A percentile compares a stretch with the other conserved stretches of the same genome.
Conservation (phyloP, 2,329 filamentous ascomycete genomes). For the Orbilia ellipsospora region DNA sequence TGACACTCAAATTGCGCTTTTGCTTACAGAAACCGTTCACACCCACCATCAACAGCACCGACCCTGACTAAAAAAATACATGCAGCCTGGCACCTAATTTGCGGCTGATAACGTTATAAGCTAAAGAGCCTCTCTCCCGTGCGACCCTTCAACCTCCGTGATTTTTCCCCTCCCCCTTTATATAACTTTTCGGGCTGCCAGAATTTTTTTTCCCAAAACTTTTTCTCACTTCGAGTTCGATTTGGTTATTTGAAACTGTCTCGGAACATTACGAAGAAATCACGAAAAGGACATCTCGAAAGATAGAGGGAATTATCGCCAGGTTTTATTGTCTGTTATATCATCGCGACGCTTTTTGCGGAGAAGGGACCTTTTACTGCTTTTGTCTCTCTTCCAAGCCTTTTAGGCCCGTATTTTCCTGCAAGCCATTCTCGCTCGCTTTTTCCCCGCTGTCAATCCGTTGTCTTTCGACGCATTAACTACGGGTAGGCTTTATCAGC, state of each 20-base stretch:
- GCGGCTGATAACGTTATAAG: conserved; percentile 55
- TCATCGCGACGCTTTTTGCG: background rate
- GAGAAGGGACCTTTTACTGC: background rate
- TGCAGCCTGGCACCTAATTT: conserved; percentile 37
- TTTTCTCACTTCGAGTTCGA: conserved; percentile 21
- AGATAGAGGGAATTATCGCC: too few relatives aligned
- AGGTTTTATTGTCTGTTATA: background rate
- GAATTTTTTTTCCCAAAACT: conserved; percentile 9
- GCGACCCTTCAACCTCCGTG: conserved; percentile 14
- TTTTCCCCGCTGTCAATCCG: conserved; percentile 2
- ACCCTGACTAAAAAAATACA: conserved; percentile 10
- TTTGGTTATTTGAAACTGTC: conserved; percentile 1
- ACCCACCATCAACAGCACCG: conserved; percentile 12
- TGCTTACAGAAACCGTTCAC: conserved; percentile 27
- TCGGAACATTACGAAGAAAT: background rate
- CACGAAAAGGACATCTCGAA: background rate
- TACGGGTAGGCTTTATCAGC: background rate
- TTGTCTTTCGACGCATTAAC: conserved; percentile 4
- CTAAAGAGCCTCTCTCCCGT: conserved; percentile 32
- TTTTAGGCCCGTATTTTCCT: conserved; percentile 1
- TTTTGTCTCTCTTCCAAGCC: conserved; percentile 1
- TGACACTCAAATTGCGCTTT: conserved; percentile 31
- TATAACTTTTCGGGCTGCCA: background rate
- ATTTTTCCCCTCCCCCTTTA: conserved; percentile 11
- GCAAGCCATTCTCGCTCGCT: conserved; percentile 10